Evolutionary conservation across 1,284 basidiomycete species (phyloP).

Genomic region (Termitomyces sp.): DNA sequence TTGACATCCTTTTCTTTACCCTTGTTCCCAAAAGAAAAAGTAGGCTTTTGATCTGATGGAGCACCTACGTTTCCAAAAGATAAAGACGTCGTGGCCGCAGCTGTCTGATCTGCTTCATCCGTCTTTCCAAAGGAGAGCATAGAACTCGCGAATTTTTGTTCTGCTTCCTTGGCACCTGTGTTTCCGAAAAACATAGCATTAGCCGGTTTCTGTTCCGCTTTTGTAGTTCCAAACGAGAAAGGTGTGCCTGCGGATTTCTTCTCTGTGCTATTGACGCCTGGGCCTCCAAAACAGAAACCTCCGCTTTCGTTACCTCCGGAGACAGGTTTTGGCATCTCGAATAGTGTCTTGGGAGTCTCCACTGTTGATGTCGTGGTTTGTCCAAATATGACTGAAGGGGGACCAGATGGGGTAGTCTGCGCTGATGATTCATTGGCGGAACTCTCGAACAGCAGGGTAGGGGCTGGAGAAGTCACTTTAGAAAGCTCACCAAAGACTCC

Average conservation of each 20-base stretch:
- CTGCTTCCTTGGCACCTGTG: neutral
- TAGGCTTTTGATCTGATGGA: constrained; percentile 6
- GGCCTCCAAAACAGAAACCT: neutral
- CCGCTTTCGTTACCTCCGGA: constrained; percentile 11
- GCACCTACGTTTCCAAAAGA: constrained; percentile 16
- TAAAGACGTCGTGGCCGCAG: constrained; percentile 13
- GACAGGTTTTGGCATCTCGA: constrained; percentile 20
- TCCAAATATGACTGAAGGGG: constrained; percentile 19
- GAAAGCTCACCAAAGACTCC: constrained; percentile 4
- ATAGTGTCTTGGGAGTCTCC: constrained; percentile 17
- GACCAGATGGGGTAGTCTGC: constrained; percentile 1
- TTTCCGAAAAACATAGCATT: constrained; percentile 17
- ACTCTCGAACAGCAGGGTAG: constrained; percentile 15
- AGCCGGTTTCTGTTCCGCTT: constrained; percentile 5
- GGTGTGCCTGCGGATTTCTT: constrained; percentile 10
- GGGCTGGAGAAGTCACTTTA: neutral
- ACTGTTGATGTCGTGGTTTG: constrained; percentile 12
- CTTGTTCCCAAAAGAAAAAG: constrained; percentile 18
- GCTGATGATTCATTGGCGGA: neutral
- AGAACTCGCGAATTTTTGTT: constrained; percentile 11
- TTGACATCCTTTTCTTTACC: constrained; percentile 7
- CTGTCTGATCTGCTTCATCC: constrained; percentile 7
- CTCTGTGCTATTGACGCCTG: neutral
- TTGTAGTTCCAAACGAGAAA: constrained; percentile 19
- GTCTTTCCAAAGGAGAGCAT: constrained; percentile 15